phyloP scores from a whole-genome alignment of 257 asterid species.

The Solanum chaucha region DNA sequence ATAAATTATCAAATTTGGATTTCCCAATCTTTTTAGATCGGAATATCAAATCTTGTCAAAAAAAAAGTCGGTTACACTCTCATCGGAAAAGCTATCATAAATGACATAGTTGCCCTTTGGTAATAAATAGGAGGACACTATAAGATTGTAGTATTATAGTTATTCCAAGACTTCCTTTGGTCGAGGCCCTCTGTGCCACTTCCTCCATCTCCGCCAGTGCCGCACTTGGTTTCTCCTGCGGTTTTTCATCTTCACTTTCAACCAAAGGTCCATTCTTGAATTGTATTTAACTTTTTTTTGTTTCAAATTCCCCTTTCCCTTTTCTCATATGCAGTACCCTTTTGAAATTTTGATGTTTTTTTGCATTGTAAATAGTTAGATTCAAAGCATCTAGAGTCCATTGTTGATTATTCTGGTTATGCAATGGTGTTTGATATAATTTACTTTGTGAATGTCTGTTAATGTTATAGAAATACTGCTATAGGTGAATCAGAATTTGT shows the following conservation, averaged over 20 bases:
- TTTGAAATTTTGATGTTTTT: background rate
- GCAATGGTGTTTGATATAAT: background rate
- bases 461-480: background rate
- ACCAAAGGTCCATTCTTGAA: background rate
- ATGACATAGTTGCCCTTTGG: background rate
- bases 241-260: background rate
- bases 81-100: background rate
- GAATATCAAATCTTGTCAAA: background rate
- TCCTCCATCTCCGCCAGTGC: background rate
- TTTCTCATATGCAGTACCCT: background rate
- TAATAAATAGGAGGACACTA: background rate
- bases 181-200: background rate
- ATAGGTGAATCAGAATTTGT: background rate
- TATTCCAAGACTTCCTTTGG: background rate
- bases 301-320: background rate
- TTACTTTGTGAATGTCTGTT: background rate
- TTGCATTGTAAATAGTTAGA: background rate
- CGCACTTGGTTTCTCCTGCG: background rate
- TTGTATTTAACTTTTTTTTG: background rate
- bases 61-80: background rate
- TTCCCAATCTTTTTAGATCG: background rate
- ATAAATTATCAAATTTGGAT: background rate
- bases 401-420: background rate
- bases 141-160: background rate
- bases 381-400: background rate